phyloP scores from a whole-genome alignment of 108 stramenopile genomes.

The Licmophora abbreviata region DNA sequence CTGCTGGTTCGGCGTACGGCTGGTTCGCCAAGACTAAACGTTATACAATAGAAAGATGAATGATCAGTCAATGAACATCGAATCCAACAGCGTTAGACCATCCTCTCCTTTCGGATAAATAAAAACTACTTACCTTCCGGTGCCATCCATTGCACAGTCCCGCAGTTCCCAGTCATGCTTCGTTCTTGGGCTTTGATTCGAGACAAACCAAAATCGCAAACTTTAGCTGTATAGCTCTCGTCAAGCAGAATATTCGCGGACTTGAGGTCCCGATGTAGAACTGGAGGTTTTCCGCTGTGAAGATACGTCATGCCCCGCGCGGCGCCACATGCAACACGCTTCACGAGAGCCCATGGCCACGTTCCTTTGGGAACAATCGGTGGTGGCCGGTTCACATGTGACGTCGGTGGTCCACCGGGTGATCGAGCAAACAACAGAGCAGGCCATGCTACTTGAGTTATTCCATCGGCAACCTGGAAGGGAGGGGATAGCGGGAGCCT shows the following conservation, averaged over 20 bases:
- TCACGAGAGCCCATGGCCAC: slow-evolving; percentile 75
- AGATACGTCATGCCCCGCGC: slow-evolving; percentile 93
- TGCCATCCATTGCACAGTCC: slow-evolving; percentile 97
- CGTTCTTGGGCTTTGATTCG: slow-evolving; percentile 71
- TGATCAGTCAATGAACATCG: no score
- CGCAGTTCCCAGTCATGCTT: slow-evolving; percentile 90
- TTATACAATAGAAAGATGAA: no score
- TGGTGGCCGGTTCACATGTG: slow-evolving; percentile 24
- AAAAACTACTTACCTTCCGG: no score
- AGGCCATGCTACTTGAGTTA: slow-evolving; percentile 52
- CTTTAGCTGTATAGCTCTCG: slow-evolving; percentile 82
- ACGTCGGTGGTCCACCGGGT: no score
- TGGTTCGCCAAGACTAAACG: slow-evolving; percentile 71
- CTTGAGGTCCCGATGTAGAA: slow-evolving; percentile 93
- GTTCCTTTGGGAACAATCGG: slow-evolving; percentile 55
- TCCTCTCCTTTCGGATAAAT: not conserved
- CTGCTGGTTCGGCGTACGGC: slow-evolving; percentile 78
- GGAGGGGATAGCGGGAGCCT: slow-evolving; percentile 58
- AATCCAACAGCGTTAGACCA: no score
- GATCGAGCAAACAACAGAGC: slow-evolving; percentile 31
- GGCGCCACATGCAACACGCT: slow-evolving; percentile 63
- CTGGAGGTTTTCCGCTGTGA: slow-evolving; percentile 82
- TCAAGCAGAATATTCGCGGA: slow-evolving; percentile 84
- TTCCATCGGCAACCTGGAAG: slow-evolving; percentile 54
- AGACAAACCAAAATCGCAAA: slow-evolving; percentile 92